Conservation (phyloP, 768 basidiomycete genomes). For the Lentinula aciculospora region DNA sequence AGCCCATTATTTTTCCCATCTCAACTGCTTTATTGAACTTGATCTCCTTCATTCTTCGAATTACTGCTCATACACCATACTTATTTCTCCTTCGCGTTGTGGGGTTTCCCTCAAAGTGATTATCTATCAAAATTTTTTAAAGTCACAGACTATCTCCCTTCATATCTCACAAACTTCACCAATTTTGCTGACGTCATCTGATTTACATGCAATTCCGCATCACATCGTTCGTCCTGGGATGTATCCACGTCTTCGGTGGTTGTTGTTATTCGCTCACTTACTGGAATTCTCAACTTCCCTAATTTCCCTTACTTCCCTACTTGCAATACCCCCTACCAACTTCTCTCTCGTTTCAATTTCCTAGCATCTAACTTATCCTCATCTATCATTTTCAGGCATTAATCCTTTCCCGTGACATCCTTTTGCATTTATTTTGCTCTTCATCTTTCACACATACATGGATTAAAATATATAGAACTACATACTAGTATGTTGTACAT, state of each 20-base stretch:
- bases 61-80: background rate
- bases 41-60: background rate
- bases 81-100: background rate
- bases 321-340: background rate
- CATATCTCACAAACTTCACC: background rate
- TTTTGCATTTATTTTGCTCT: background rate
- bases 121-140: too few species aligned
- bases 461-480: background rate
- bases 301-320: background rate
- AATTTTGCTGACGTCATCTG: background rate
- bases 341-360: background rate
- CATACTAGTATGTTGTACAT: background rate
- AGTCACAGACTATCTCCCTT: background rate
- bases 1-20: background rate
- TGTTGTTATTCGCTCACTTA: too few species aligned
- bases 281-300: too few species aligned
- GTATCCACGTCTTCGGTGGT: too few species aligned
- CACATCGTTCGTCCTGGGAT: too few species aligned
- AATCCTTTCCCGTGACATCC: background rate
- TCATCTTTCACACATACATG: background rate
- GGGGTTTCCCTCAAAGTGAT: too few species aligned
- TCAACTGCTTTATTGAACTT: background rate
- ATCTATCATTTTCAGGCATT: background rate
- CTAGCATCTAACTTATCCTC: slow-evolving; percentile 1
- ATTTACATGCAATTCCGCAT: background rate